Evolutionary conservation across 202 grass and related monocot species (phyloP).

Genomic region (Saccharum hybrid): DNA sequence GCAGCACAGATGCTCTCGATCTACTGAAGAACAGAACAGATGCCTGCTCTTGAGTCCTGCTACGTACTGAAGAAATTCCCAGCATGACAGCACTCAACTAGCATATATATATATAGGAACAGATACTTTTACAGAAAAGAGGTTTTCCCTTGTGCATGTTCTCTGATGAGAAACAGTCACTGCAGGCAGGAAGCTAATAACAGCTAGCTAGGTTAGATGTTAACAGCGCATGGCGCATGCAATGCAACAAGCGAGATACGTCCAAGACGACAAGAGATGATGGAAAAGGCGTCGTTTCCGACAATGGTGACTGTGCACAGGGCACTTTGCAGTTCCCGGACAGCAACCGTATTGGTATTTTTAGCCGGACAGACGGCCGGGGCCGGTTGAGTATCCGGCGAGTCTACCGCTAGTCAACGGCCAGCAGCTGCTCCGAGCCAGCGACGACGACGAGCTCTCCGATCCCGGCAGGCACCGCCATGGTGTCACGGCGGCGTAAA

Average conservation of each 20-base stretch:
- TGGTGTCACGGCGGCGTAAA: slow-evolving; percentile 49
- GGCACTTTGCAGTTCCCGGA: slow-evolving; percentile 38
- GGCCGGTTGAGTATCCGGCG: slow-evolving; percentile 25
- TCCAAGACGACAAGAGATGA: not conserved
- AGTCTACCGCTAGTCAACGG: slow-evolving; percentile 48
- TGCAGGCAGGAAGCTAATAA: not conserved
- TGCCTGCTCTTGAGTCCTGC: not conserved
- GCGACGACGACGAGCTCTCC: not conserved
- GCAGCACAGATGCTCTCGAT: slow-evolving; percentile 14
- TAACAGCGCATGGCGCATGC: not conserved
- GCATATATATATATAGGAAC: not conserved
- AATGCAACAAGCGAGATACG: slow-evolving; percentile 2
- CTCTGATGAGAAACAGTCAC: not conserved
- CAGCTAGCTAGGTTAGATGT: not conserved
- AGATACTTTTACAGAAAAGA: slow-evolving; percentile 1
- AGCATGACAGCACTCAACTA: too few relatives aligned
- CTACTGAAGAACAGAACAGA: slow-evolving; percentile 9
- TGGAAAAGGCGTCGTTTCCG: slow-evolving; percentile 20
- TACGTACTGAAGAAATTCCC: not conserved
- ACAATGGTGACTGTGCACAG: slow-evolving; percentile 31
- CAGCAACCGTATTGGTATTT: slow-evolving; percentile 10
- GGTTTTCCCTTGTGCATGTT: not conserved
- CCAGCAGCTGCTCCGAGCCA: not conserved
- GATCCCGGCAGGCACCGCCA: slow-evolving; percentile 56
- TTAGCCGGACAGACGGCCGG: not conserved